Base-by-base conservation (phyloP, 345 rosid species). In the Eucalyptus dawsonii region DNA sequence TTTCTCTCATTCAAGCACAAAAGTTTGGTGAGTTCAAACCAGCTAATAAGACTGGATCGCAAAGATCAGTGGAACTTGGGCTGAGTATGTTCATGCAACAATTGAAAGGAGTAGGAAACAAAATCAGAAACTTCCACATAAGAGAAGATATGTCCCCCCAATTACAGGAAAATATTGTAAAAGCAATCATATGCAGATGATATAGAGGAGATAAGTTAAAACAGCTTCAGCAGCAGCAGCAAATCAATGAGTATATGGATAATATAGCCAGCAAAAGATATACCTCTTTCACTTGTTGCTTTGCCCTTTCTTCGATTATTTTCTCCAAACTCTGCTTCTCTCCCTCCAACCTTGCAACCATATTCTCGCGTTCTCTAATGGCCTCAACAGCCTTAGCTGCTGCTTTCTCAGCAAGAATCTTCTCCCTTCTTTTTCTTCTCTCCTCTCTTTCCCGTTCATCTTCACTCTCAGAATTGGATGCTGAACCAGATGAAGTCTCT, bases 261-360 rank as follows among this genome's bases (percentile, higher is more conserved):
- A 49, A 69, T 51, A 50, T 62, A 45, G 62, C 9, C 42, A 62
- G 44, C 44, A 24, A 49, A n/a, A 76, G 58, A 17, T 67, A 62
- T 16, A 97, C 99, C 99, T 97, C 99, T 93, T 93, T 94, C 72
- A 93, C 99, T 91, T 96, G 99, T 88, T 97, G 99, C 92, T 94
- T 97, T 87, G 99, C 98, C 91, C 95, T 95, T 91, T 96, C 98
- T 88, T 97, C 99, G 29, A 96, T 94, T 92, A 97, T 95, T 91
- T 97, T 97, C 96, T 97, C 99, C 92, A 97, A 91, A 91, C 97
- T 96, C 92, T 94, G 96, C 92, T 97, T 97, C 93, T 97, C 99
- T 27, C 99, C 99, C 92, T 97, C 99, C 89, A 97, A 93, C 92
- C 95, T 95, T 50, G 99, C 99, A 89, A 97, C 96, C 92, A 90